phyloP scores from a whole-genome alignment of 495 filamentous ascomycete species.

The Penicilliopsis zonata region DNA sequence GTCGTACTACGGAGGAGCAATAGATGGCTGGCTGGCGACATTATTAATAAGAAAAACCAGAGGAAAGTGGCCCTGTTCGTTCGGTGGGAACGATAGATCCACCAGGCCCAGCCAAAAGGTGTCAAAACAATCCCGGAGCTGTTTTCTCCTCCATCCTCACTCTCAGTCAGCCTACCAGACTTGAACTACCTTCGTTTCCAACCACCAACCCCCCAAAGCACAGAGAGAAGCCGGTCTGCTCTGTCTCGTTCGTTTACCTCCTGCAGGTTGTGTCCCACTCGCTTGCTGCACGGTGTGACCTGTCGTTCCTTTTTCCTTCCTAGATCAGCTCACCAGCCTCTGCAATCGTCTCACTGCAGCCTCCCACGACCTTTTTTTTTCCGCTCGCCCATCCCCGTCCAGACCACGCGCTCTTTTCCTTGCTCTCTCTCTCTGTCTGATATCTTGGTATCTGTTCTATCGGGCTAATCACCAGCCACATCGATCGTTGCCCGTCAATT shows the following conservation, averaged over 20 bases:
- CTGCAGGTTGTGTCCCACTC: background rate
- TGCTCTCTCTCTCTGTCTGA: background rate
- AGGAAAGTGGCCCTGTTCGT: no score
- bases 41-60: no score
- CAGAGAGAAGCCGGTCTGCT: slow-evolving; percentile 2
- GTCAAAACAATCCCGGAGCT: no score
- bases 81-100: no score
- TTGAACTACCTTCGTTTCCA: no score
- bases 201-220: no score
- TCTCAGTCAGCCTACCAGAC: no score
- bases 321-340: slow-evolving; percentile 1
- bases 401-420: background rate
- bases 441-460: no score
- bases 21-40: no score
- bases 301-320: background rate
- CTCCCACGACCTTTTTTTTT: background rate
- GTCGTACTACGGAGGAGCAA: no score
- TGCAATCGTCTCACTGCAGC: background rate
- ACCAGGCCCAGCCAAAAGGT: no score
- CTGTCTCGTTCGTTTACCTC: background rate
- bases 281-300: background rate
- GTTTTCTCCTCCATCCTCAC: no score
- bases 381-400: slow-evolving; percentile 1
- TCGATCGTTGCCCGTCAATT: background rate
- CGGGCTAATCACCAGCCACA: background rate